Conservation (phyloP, 2,329 filamentous ascomycete species). For the Curvularia spicifera region DNA sequence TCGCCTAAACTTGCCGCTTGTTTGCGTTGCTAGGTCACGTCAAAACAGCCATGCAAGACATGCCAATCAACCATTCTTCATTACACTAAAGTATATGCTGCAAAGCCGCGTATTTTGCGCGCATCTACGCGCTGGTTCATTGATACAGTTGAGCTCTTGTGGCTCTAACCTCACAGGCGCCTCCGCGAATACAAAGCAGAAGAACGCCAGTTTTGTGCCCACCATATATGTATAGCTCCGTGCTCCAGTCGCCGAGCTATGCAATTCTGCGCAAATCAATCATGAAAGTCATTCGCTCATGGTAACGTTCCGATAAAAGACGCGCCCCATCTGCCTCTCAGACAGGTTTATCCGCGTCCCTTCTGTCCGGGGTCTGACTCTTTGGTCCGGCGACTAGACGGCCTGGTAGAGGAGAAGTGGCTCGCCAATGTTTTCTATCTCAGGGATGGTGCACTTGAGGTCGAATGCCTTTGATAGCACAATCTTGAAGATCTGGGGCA, state of each 20-base stretch:
- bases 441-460: conserved; percentile 97
- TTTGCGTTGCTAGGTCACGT: conserved; percentile 8
- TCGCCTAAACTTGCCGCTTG: conserved; percentile 26
- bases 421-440: conserved; percentile 98
- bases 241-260: conserved; percentile 50
- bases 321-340: conserved; percentile 23
- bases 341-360: conserved; percentile 16
- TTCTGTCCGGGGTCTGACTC: conserved; percentile 26
- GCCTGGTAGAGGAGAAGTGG: conserved; percentile 82
- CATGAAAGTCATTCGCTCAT: conserved; percentile 49
- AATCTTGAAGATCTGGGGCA: conserved; percentile 95
- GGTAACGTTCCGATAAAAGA: conserved; percentile 38
- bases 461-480: conserved; percentile 98
- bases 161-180: conserved; percentile 18
- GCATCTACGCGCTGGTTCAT: conserved; percentile 20
- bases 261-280: conserved; percentile 44
- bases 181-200: conserved; percentile 29
- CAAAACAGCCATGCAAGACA: conserved; percentile 1
- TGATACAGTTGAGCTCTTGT: conserved; percentile 15
- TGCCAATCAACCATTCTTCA: conserved; percentile 27
- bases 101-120: conserved; percentile 21
- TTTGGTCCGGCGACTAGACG: conserved; percentile 44
- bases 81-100: conserved; percentile 44
- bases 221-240: conserved; percentile 29
- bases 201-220: conserved; percentile 41